Evolutionary conservation across 768 basidiomycete species (phyloP).

Genomic region (Boletus reticuloceps): DNA sequence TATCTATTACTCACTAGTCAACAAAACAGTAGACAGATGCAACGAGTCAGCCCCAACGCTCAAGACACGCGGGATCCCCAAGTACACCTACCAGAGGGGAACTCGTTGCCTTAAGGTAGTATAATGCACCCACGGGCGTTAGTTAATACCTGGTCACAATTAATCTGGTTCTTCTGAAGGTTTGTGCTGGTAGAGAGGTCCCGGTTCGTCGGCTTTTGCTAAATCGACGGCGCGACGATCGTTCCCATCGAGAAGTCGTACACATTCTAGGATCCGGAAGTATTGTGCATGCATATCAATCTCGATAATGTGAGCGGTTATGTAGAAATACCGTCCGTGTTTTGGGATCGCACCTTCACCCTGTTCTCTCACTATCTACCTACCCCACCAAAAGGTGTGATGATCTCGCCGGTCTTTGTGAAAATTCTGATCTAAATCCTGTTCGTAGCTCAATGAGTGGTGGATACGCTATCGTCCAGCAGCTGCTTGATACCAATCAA

Average conservation of each 20-base stretch:
- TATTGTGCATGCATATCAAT: neutral
- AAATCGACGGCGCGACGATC: slow-evolving; percentile 15
- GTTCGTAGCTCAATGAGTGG: slow-evolving; percentile 4
- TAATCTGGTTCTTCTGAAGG: too few relatives aligned
- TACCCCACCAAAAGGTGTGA: neutral
- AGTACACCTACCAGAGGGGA: too few relatives aligned
- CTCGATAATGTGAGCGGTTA: neutral
- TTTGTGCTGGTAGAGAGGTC: too few relatives aligned
- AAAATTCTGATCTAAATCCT: neutral
- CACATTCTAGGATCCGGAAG: slow-evolving; percentile 28
- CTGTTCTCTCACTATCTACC: slow-evolving; percentile 18
- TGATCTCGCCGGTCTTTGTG: neutral
- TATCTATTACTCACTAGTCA: too few relatives aligned
- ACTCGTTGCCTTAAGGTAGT: too few relatives aligned
- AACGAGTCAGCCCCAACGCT: too few relatives aligned
- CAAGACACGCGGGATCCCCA: too few relatives aligned
- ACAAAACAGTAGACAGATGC: too few relatives aligned
- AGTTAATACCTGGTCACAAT: too few relatives aligned
- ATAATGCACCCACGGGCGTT: too few relatives aligned
- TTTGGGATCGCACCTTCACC: neutral
- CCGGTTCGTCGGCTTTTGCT: neutral
- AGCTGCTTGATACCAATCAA: slow-evolving; percentile 1
- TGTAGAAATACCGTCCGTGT: neutral
- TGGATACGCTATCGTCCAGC: slow-evolving; percentile 2
- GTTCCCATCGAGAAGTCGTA: slow-evolving; percentile 39